Percentiles rank a stretch among this genome's conserved stretches.
Evolutionary conservation across 176 grass and related monocot genomes (phyloP).

Genomic region (Cenchrus americanus): DNA sequence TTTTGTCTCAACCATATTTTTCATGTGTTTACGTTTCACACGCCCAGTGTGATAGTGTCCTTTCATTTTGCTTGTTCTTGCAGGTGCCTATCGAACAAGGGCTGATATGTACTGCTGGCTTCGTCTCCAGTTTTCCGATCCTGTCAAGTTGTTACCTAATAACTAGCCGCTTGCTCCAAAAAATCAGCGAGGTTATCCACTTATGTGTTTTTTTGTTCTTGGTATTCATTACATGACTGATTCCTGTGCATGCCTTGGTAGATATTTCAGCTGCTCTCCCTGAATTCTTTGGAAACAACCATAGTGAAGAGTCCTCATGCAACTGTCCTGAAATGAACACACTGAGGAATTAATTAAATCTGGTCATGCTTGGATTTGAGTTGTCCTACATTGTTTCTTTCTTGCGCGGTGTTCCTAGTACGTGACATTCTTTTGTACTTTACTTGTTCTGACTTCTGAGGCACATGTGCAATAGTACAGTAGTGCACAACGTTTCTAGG

Average conservation of each 20-base stretch:
- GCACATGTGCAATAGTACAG: neutral
- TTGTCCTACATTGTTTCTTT: neutral
- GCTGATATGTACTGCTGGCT: neutral
- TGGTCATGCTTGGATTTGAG: neutral
- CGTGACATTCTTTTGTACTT: neutral
- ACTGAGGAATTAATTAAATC: constrained; percentile 2
- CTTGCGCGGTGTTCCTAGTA: neutral
- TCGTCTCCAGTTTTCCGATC: neutral
- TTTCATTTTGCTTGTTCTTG: constrained; percentile 9
- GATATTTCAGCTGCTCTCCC: neutral
- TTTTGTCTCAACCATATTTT: neutral
- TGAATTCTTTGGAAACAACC: neutral
- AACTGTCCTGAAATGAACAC: neutral
- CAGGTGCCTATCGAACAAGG: neutral
- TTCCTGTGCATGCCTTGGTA: neutral
- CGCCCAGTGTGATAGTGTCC: neutral
- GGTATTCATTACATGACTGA: neutral
- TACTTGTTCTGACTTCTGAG: neutral
- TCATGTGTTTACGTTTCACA: neutral
- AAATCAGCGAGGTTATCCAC: neutral
- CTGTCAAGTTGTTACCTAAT: neutral
- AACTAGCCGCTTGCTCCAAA: neutral
- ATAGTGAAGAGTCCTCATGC: neutral
- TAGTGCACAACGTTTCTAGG: neutral
- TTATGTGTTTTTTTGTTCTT: neutral